phyloP scores from a whole-genome alignment of 179 eudicot species.

The Actinidia polygama region DNA sequence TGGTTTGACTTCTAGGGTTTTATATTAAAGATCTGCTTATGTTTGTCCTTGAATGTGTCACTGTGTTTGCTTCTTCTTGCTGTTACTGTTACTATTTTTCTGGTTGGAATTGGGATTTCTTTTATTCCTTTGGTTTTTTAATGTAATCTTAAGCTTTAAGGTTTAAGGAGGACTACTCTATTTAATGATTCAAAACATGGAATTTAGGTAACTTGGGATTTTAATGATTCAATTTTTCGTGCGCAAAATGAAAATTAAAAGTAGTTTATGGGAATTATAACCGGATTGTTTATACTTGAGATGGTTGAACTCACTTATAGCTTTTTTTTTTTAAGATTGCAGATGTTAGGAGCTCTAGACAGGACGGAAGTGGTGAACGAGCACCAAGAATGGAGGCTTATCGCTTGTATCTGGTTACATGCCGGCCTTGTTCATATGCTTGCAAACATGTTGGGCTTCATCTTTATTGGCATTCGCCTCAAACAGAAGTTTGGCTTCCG shows the following conservation, averaged over 20 bases:
- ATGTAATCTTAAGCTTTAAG: neutral
- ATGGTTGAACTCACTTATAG: neutral
- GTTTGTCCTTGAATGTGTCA: neutral
- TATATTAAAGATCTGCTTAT: too few relatives aligned
- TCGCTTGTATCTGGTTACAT: conserved; percentile 88
- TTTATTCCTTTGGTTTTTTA: neutral
- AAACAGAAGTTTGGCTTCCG: conserved; percentile 94
- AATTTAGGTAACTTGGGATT: neutral
- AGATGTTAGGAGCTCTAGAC: conserved; percentile 79
- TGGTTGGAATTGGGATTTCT: neutral
- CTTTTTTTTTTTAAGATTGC: conserved; percentile 42
- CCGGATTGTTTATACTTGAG: neutral
- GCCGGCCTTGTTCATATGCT: conserved; percentile 88
- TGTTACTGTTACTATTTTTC: neutral
- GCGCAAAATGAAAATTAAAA: neutral
- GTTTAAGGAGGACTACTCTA: neutral
- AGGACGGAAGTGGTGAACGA: conserved; percentile 66
- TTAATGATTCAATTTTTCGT: neutral
- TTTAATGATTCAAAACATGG: neutral
- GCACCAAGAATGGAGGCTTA: conserved; percentile 91
- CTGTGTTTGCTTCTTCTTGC: neutral
- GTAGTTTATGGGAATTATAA: neutral
- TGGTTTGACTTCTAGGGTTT: neutral
- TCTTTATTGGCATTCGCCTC: conserved; percentile 83
- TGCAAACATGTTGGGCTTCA: conserved; percentile 84